phyloP scores from a whole-genome alignment of 768 basidiomycete species.

The Suillus sp. region DNA sequence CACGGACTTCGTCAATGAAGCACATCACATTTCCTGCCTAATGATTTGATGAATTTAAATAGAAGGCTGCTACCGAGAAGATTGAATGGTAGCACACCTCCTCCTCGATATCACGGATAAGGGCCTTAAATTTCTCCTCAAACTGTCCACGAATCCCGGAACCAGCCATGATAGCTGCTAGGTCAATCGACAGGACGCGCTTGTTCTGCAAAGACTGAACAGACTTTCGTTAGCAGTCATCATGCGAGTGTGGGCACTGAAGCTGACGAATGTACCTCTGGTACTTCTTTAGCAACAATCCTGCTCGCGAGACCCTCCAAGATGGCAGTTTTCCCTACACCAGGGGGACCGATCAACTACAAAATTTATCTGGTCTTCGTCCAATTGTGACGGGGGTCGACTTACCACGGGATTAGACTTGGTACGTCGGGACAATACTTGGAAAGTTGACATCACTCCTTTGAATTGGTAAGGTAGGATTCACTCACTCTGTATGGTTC shows the following conservation, averaged over 20 bases:
- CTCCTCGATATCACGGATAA: conserved; percentile 88
- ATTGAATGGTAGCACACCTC: conserved; percentile 50
- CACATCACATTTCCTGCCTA: conserved; percentile 80
- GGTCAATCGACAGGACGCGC: conserved; percentile 84
- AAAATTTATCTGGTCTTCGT: background rate
- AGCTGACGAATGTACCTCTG: conserved; percentile 58
- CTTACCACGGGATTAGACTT: conserved; percentile 90
- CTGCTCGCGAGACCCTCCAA: conserved; percentile 86
- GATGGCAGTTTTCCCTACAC: conserved; percentile 93
- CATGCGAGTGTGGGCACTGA: background rate
- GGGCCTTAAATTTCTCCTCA: conserved; percentile 90
- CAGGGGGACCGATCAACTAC: conserved; percentile 81
- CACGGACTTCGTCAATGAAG: conserved; percentile 94
- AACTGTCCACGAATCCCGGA: conserved; percentile 92
- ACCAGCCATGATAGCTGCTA: conserved; percentile 83
- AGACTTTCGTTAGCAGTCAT: conserved; percentile 4
- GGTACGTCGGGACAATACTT: conserved; percentile 84
- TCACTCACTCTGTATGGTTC: conserved; percentile 91
- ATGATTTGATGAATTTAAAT: conserved; percentile 8
- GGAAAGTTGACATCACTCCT: background rate
- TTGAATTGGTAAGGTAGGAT: conserved; percentile 23
- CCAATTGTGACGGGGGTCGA: background rate
- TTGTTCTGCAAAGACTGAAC: conserved; percentile 80
- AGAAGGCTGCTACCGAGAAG: conserved; percentile 23
- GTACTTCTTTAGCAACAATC: conserved; percentile 87